Evolutionary conservation across 2,329 filamentous ascomycete genomes (phyloP).

Genomic region (Paraphoma chrysanthemicola): DNA sequence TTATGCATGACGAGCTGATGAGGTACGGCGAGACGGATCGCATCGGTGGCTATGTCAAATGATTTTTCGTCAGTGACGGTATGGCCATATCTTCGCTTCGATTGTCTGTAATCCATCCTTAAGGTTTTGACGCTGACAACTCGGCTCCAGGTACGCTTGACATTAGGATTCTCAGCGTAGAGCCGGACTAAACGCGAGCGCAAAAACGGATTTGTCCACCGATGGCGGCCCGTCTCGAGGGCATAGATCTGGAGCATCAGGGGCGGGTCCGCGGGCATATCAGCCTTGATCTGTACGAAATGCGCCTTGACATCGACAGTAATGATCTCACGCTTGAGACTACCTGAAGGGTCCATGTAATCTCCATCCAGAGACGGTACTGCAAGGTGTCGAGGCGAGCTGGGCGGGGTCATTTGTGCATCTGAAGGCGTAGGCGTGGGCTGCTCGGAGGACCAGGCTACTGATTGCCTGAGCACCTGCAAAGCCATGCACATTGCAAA

Average conservation of each 20-base stretch:
- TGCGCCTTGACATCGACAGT: slow-evolving; percentile 82
- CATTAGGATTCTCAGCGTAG: slow-evolving; percentile 84
- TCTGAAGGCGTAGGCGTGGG: slow-evolving; percentile 10
- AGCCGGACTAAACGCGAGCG: slow-evolving; percentile 80
- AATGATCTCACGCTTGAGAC: slow-evolving; percentile 67
- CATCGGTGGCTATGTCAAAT: slow-evolving; percentile 83
- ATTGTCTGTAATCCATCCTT: slow-evolving; percentile 80
- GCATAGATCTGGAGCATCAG: slow-evolving; percentile 90
- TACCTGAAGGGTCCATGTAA: slow-evolving; percentile 29
- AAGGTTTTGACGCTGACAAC: slow-evolving; percentile 83
- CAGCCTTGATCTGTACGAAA: slow-evolving; percentile 85
- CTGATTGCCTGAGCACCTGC: slow-evolving; percentile 68
- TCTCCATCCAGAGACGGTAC: slow-evolving; percentile 43
- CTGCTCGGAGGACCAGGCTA: slow-evolving; percentile 34
- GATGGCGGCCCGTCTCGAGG: slow-evolving; percentile 81
- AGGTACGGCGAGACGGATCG: slow-evolving; percentile 85
- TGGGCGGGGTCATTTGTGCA: slow-evolving; percentile 15
- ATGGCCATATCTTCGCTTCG: slow-evolving; percentile 71
- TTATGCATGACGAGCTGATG: slow-evolving; percentile 89
- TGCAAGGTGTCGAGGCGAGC: slow-evolving; percentile 34
- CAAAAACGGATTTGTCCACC: slow-evolving; percentile 86
- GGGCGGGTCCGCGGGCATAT: slow-evolving; percentile 86
- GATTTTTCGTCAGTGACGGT: slow-evolving; percentile 75
- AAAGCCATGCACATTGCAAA: slow-evolving; percentile 86
- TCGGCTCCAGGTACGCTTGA: slow-evolving; percentile 84